phyloP scores from a whole-genome alignment of 768 basidiomycete species.

The Mycena olivaceomarginata region DNA sequence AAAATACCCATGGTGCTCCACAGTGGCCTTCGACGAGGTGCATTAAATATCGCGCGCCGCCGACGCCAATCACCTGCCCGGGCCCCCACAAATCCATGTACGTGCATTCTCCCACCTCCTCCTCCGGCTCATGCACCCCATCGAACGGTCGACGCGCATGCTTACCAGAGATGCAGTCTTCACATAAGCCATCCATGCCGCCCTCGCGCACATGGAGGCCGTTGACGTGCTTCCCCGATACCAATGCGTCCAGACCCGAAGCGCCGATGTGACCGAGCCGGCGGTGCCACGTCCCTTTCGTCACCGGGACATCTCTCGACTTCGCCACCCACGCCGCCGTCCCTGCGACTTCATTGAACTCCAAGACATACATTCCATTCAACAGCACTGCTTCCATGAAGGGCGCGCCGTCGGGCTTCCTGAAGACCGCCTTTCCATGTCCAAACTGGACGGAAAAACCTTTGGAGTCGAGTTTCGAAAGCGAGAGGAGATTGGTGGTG shows the following conservation, averaged over 20 bases:
- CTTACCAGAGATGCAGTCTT: no score
- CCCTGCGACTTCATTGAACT: neutral
- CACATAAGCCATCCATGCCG: no score
- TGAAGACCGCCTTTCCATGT: neutral
- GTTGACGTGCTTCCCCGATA: slow-evolving; percentile 8
- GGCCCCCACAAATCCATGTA: no score
- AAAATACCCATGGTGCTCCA: no score
- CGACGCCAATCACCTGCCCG: no score
- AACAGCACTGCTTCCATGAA: slow-evolving; percentile 4
- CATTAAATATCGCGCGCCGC: no score
- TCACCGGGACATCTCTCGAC: neutral
- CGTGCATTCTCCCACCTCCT: no score
- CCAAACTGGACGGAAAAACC: slow-evolving; percentile 2
- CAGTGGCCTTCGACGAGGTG: no score
- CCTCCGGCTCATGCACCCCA: no score
- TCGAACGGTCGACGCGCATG: no score
- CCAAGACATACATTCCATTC: slow-evolving; percentile 9
- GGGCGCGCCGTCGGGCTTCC: neutral
- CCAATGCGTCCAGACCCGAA: neutral
- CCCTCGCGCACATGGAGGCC: neutral
- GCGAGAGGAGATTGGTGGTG: no score
- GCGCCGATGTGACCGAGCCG: slow-evolving; percentile 13
- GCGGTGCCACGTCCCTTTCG: slow-evolving; percentile 19
- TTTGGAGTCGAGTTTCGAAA: slow-evolving; percentile 17
- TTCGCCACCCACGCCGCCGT: slow-evolving; percentile 11